phyloP scores from a whole-genome alignment of 1,284 basidiomycete genomes.

The Ustilago cynodontis region DNA sequence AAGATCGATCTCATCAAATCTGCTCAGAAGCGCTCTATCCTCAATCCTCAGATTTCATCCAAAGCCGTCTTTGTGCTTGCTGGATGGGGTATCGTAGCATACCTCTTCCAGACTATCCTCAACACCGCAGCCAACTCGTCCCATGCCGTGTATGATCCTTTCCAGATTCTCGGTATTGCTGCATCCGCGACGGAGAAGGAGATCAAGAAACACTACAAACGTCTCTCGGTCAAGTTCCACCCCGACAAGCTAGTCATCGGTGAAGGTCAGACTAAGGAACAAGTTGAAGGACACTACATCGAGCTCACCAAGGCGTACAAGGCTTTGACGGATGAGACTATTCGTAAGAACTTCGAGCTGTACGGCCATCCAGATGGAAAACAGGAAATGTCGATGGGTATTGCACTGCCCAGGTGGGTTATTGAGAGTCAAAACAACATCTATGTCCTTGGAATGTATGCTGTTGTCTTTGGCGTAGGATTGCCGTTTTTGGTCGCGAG shows the following conservation, averaged over 20 bases:
- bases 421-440: conserved; percentile 91
- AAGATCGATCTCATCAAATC: conserved; percentile 55
- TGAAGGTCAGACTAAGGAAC: conserved; percentile 86
- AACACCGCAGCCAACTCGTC: conserved; percentile 73
- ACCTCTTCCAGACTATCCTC: conserved; percentile 77
- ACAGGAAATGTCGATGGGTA: conserved; percentile 93
- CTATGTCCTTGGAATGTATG: conserved; percentile 90
- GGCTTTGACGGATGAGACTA: conserved; percentile 91
- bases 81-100: conserved; percentile 83
- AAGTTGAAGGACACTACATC: conserved; percentile 89
- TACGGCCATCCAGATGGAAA: conserved; percentile 98
- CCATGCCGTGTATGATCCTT: conserved; percentile 82
- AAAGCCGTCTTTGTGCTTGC: conserved; percentile 72
- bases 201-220: conserved; percentile 96
- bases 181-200: conserved; percentile 86
- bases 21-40: conserved; percentile 41
- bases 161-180: conserved; percentile 89
- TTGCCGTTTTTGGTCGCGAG: conserved; percentile 83
- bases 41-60: conserved; percentile 58
- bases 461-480: conserved; percentile 84
- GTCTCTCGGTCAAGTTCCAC: conserved; percentile 77
- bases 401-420: conserved; percentile 94
- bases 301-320: conserved; percentile 99
- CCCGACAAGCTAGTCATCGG: conserved; percentile 92
- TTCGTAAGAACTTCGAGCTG: conserved; percentile 88